Base-by-base conservation (phyloP, 208 protist species). In the Crithidia acanthocephali region DNA sequence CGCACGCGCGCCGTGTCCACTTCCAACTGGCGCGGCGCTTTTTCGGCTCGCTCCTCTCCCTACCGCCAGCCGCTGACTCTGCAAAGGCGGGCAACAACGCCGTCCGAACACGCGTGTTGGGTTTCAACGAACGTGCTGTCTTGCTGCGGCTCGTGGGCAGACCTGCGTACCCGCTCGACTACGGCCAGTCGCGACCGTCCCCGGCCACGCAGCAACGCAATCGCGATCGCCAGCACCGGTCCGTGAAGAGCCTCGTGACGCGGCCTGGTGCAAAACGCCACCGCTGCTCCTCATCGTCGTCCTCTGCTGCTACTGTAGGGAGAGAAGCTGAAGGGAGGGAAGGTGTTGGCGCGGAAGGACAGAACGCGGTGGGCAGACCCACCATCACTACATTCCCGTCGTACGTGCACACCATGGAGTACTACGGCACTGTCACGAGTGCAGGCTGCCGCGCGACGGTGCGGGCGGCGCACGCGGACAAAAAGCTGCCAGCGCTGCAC, bases 141-240 rank as follows among this genome's bases (percentile, higher is more conserved):
- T 72, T 94, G 55, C 65, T 87, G 40, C 76, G 72, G 30, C 75
- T 90, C 25, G 55, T 87, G 28, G 85, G 85, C 27, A 72, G 77
- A 25, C 66, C 80, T n/a, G 76, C 72, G 20, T 85, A 82, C 67
- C 68, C 81, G 2, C 42, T 70, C 23, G 81, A 85, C 60, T 84
- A 74, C 66, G 58, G 63, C 20, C 32, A 45, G 47, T 74, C 74
- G 16, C 65, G 67, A 3, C 60, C 74, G n/a, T 66, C 72, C 5
- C 20, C 33, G 9, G 58, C 67, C 10, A 28, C 65, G 52, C 66
- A 64, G 60, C 60, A 65, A 37, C 67, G 62, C 16, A 45, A 7
- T 20, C 42, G 52, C 6, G 27, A 59, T 22, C 58, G 28, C 27
- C 58, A 53, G 11, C 35, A 20, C 33, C 11, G 44, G 5, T 22